Base-by-base conservation (phyloP, 2,329 filamentous ascomycete genomes). In the Bisporella sp. region DNA sequence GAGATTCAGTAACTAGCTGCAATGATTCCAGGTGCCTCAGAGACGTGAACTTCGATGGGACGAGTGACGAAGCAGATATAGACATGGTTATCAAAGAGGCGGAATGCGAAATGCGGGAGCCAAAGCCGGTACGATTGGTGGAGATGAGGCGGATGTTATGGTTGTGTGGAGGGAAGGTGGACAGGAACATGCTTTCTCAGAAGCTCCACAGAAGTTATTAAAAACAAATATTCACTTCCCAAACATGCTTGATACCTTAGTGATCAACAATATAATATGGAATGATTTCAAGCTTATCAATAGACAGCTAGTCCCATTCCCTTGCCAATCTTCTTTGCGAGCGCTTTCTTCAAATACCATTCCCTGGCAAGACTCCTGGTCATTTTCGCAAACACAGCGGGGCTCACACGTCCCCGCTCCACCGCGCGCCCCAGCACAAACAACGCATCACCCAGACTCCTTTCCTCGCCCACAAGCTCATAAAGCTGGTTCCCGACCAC, bases 401-500 rank as follows among this genome's bases (percentile, higher is more conserved):
- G 79, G 8, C 77, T 76, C 29, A 93, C 77, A 48, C 86, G 74
- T 4, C 88, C 88, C 47, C 77, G 75, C 66, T 92, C 87, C 21
- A 92, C 76, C 1, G 84, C 88, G 50, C 84, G 73, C 1, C 86
- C 85, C 11, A 95, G 73, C 55, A 90, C 84, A 63, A 93, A 95
- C 55, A 97, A 82, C 3, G 89, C 87, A 65, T 96, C 92, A 32
- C 85, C 86, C 45, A 95, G 78, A 3, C 87, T 90, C 57, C 85
- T 78, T 70, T 96, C 92, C 65, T 99, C 93, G 1, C 90, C 89
- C 31, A 91, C 88, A 2, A 95, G 74, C 45, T 84, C 83, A 68
- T 97, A 99, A 28, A 99, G 72, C 72, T 99, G 93, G 57, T 92
- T 91, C 0, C 87, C 89, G 4, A 96, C 93, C 1, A 96, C 85